Base-by-base conservation (phyloP, 2,329 filamentous ascomycete species). In the Hymenoscyphus repandus region DNA sequence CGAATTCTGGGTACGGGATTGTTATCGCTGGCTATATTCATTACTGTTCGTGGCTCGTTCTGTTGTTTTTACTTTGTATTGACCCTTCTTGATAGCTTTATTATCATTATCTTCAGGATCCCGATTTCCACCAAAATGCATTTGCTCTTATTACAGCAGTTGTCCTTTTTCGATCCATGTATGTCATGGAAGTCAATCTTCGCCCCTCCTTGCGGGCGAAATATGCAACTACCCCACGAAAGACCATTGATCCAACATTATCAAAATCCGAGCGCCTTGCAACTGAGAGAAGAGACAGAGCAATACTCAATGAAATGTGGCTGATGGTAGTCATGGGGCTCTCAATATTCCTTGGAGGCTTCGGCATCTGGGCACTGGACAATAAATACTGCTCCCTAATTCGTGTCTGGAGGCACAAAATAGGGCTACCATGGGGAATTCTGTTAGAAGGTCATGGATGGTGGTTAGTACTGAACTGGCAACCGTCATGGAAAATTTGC, bases 81-180 rank as follows among this genome's bases (percentile, higher is more conserved):
- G 33, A 42, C 34, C 45, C n/a, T 17, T 42, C 11, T 31, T 3
- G 32, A 54, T 15, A 56, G 13, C 67, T 80, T 9, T 87, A 87
- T 63, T 89, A 89, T 66, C 85, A 88, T 66, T 86, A 87, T 61
- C 73, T 88, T 1, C 82, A 87, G 67, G 82, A 88, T 55, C 85
- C 85, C 0, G 70, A 74, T 0, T 89, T 88, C 68, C 85, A 89
- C 67, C 85, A 88, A 62, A 85, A 78, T 61, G 79, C 80, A n/a
- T 88, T 86, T 58, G 84, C 82, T 0, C 41, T 65, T 33, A 49
- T 88, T 33, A 88, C 85, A 0, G 74, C 75, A 10, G 69, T 83
- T 45, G 79, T 88, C 6, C 69, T 89, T 30, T 68, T 83, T 37
- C 60, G 64, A 33, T 62, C 58, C 57, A 81, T 86, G 72, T 85